These are phyloP conservation scores for Aspergillus sp. DNA, from an alignment of 2,329 filamentous ascomycete species.

Conservation along the genomic window DNA sequence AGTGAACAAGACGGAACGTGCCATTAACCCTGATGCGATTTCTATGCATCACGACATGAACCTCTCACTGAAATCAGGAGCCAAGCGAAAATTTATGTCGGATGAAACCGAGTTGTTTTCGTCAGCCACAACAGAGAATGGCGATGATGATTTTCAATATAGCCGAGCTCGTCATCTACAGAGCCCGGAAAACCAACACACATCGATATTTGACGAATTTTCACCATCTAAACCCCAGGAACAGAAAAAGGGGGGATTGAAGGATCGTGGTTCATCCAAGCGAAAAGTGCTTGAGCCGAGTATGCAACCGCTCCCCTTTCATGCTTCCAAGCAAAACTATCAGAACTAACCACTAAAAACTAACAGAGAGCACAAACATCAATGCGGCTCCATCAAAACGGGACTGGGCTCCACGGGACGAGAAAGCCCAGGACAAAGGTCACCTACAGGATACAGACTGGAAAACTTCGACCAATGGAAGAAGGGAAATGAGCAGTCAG, in stretches of 20 bases:
- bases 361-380: slow-evolving; percentile 45
- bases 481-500: background rate
- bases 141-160: slow-evolving; percentile 31
- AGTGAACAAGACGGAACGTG: background rate
- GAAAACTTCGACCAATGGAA: background rate
- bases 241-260: slow-evolving; percentile 10
- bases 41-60: slow-evolving; percentile 1
- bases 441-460: background rate
- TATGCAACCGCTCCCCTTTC: slow-evolving; percentile 18
- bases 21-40: slow-evolving; percentile 1
- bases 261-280: slow-evolving; percentile 11
- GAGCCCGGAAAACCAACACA: slow-evolving; percentile 6
- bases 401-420: background rate
- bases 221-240: slow-evolving; percentile 13
- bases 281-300: slow-evolving; percentile 38
- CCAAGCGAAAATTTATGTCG: slow-evolving; percentile 53
- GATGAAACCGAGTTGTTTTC: slow-evolving; percentile 41
- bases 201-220: slow-evolving; percentile 4
- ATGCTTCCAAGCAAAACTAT: background rate
- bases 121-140: slow-evolving; percentile 1
- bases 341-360: slow-evolving; percentile 9
- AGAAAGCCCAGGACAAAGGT: background rate
- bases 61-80: slow-evolving; percentile 38
- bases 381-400: slow-evolving; percentile 31
- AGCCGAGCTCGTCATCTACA: slow-evolving; percentile 19